Evolutionary conservation across 2,329 filamentous ascomycete species (phyloP).

Genomic region (Curvularia sp.): DNA sequence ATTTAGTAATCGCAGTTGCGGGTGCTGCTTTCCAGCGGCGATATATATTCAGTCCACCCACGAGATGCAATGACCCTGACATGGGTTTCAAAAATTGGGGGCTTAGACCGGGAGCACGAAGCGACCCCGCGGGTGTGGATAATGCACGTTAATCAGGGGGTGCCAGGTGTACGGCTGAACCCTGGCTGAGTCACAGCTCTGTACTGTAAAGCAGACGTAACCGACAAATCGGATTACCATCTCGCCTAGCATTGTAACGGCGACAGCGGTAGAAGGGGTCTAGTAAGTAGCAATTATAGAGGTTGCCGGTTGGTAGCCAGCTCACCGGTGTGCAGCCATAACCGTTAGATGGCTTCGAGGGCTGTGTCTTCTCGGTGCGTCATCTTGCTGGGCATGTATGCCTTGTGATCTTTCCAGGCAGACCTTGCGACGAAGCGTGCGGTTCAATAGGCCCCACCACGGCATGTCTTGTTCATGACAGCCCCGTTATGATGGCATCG

Average conservation of each 20-base stretch:
- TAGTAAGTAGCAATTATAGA: conserved; percentile 21
- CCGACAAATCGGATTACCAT: conserved; percentile 29
- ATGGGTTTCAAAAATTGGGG: conserved; percentile 6
- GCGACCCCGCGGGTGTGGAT: conserved; percentile 28
- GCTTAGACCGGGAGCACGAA: conserved; percentile 26
- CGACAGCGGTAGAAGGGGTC: conserved; percentile 17
- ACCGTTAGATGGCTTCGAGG: conserved; percentile 21
- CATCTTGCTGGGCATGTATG: conserved; percentile 27
- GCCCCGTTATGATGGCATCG: conserved; percentile 7
- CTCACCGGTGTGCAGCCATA: conserved; percentile 41
- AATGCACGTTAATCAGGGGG: conserved; percentile 33
- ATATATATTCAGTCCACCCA: conserved; percentile 37
- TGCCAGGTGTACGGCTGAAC: conserved; percentile 35
- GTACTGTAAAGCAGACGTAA: conserved; percentile 26
- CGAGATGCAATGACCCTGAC: conserved; percentile 25
- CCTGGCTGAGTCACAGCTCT: conserved; percentile 41
- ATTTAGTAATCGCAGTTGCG: conserved; percentile 23
- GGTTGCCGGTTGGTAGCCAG: conserved; percentile 17
- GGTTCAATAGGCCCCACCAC: background rate
- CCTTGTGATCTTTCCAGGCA: conserved; percentile 32
- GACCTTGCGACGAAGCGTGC: conserved; percentile 28
- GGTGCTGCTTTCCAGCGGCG: conserved; percentile 28
- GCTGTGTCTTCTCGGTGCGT: conserved; percentile 35
- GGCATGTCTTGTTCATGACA: background rate
- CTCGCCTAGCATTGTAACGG: conserved; percentile 17